Evolutionary conservation across 2,329 filamentous ascomycete species (phyloP).

Genomic region (Hortaea werneckii): DNA sequence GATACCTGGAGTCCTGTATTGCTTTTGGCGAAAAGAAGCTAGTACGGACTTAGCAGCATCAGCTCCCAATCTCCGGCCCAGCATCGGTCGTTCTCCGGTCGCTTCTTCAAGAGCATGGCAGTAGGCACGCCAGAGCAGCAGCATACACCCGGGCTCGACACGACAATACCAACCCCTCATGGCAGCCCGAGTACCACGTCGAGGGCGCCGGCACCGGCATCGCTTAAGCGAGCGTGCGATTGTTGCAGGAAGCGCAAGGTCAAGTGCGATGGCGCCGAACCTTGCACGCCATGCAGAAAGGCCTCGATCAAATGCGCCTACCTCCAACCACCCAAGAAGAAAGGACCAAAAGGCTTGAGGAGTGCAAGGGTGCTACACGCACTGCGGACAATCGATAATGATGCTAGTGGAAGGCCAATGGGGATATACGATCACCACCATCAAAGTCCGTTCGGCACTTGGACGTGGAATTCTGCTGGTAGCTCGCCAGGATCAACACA

Average conservation of each 20-base stretch:
- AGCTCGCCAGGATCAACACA: slow-evolving; percentile 1
- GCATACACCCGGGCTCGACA: not conserved
- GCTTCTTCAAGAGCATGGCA: slow-evolving; percentile 10
- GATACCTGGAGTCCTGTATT: not conserved
- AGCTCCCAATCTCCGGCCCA: slow-evolving; percentile 1
- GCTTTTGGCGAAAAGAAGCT: not conserved
- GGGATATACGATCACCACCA: slow-evolving; percentile 15
- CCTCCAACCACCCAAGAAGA: slow-evolving; percentile 27
- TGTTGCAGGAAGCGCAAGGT: slow-evolving; percentile 29
- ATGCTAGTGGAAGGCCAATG: slow-evolving; percentile 14
- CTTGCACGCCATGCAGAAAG: slow-evolving; percentile 26
- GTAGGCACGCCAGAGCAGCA: slow-evolving; percentile 7
- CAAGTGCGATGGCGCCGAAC: slow-evolving; percentile 24
- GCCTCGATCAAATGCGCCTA: slow-evolving; percentile 26
- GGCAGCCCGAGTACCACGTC: not conserved
- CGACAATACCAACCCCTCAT: not conserved
- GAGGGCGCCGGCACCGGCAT: slow-evolving; percentile 2
- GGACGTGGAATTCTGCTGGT: slow-evolving; percentile 17
- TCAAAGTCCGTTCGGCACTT: slow-evolving; percentile 18
- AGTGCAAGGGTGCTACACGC: slow-evolving; percentile 26
- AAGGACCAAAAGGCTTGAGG: slow-evolving; percentile 27
- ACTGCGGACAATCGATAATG: slow-evolving; percentile 24
- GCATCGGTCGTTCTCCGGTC: slow-evolving; percentile 1
- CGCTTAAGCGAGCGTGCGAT: slow-evolving; percentile 23
- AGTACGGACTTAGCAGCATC: not conserved